These are phyloP conservation scores for Epithemia pelagica DNA, from an alignment of 108 stramenopile genomes.

Conservation along the genomic window DNA sequence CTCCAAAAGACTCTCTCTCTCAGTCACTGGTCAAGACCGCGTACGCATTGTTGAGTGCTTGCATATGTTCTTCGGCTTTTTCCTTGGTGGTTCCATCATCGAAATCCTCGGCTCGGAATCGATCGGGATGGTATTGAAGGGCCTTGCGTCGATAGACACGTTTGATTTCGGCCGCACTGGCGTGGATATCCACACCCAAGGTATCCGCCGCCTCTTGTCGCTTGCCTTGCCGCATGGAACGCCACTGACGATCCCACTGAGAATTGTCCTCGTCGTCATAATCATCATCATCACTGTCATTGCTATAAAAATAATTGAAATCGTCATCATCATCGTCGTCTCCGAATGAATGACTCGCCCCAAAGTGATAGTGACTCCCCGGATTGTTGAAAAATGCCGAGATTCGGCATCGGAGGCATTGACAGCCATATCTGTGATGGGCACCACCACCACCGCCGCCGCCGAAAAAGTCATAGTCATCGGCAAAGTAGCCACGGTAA, in stretches of 20 bases:
- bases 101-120: slow-evolving; percentile 25
- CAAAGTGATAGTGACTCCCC: not conserved
- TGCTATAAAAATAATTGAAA: slow-evolving; percentile 7
- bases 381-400: not conserved
- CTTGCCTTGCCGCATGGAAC: slow-evolving; percentile 2
- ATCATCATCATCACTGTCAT: slow-evolving; percentile 13
- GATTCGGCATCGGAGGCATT: slow-evolving; percentile 7
- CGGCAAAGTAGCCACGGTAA: slow-evolving; percentile 1
- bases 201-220: slow-evolving; percentile 67
- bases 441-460: not conserved
- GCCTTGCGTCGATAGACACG: slow-evolving; percentile 58
- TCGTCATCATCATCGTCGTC: slow-evolving; percentile 11
- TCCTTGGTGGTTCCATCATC: slow-evolving; percentile 15
- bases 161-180: slow-evolving; percentile 73
- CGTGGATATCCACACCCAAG: slow-evolving; percentile 60
- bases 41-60: slow-evolving; percentile 16
- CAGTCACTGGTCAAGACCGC: not conserved
- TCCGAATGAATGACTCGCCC: not conserved
- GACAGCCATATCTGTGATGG: slow-evolving; percentile 9
- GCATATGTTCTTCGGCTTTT: slow-evolving; percentile 24
- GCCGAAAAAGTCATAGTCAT: not conserved
- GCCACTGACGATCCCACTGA: slow-evolving; percentile 8
- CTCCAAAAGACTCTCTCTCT: not conserved
- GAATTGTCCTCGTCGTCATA: slow-evolving; percentile 18
- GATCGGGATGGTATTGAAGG: slow-evolving; percentile 65